Evolutionary conservation across 2,329 filamentous ascomycete species (phyloP).

Genomic region (Colletotrichum noveboracense): DNA sequence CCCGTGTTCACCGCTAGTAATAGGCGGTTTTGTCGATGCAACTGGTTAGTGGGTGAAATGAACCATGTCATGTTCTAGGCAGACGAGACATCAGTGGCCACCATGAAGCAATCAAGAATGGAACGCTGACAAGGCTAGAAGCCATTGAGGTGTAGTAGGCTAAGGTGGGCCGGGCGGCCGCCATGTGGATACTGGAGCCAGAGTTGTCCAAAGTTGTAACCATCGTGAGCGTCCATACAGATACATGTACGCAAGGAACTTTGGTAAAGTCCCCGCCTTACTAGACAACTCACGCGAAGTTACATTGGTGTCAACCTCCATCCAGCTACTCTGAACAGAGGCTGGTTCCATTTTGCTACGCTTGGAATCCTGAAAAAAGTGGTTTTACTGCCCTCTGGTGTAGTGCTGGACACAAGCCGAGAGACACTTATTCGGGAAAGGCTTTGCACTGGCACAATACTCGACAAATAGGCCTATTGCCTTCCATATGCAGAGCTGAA

Average conservation of each 20-base stretch:
- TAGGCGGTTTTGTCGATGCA: background rate
- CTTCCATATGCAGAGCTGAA: background rate
- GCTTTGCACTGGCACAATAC: background rate
- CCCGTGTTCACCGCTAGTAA: background rate
- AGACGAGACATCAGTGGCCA: background rate
- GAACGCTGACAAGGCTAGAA: background rate
- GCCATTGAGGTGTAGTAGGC: background rate
- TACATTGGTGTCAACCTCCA: background rate
- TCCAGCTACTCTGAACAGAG: background rate
- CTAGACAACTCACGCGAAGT: background rate
- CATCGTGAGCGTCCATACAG: background rate
- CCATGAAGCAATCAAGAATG: background rate
- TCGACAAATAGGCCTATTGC: background rate
- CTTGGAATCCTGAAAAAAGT: background rate
- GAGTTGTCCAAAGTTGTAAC: background rate
- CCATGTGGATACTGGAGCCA: background rate
- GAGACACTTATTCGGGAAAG: background rate
- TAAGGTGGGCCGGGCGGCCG: background rate
- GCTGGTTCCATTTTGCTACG: background rate
- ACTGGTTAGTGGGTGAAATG: background rate
- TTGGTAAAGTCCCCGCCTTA: background rate
- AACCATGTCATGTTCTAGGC: background rate
- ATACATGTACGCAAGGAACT: background rate
- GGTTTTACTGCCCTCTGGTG: background rate
- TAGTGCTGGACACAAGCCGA: background rate